Percentiles rank a stretch among this genome's conserved stretches.
These are phyloP conservation scores for Letharia columbiana DNA, from an alignment of 495 filamentous ascomycete species.

Conservation along the genomic window DNA sequence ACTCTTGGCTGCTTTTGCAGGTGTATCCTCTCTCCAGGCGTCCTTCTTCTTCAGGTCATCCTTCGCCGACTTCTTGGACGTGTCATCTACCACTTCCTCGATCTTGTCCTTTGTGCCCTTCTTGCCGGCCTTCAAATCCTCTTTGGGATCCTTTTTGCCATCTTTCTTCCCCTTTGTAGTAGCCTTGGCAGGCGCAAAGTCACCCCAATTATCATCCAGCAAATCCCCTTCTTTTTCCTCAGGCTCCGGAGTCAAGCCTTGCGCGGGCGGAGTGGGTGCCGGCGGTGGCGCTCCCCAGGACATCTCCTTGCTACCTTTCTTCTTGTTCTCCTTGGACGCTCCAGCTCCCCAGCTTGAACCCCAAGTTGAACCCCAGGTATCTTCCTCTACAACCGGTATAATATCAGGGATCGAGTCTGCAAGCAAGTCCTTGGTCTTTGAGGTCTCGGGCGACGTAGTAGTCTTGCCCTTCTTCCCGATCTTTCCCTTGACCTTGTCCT, in stretches of 20 bases:
- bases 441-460: conserved; percentile 14
- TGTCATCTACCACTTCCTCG: conserved; percentile 26
- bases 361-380: conserved; percentile 22
- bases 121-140: conserved; percentile 21
- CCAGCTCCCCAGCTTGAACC: conserved; percentile 21
- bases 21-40: conserved; percentile 26
- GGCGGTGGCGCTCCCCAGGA: conserved; percentile 42
- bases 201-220: conserved; percentile 36
- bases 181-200: conserved; percentile 29
- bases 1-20: conserved; percentile 34
- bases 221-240: conserved; percentile 30
- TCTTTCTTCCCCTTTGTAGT: conserved; percentile 29
- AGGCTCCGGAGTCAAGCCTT: conserved; percentile 39
- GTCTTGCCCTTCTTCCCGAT: conserved; percentile 26
- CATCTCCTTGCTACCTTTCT: conserved; percentile 36
- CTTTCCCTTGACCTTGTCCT: conserved; percentile 29
- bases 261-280: conserved; percentile 43
- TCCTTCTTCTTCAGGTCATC: conserved; percentile 19
- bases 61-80: conserved; percentile 16
- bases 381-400: conserved; percentile 9
- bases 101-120: conserved; percentile 20
- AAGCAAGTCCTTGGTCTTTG: conserved; percentile 24
- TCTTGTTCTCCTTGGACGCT: conserved; percentile 26
- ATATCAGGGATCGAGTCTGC: conserved; percentile 24
- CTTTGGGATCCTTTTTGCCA: conserved; percentile 27